Evolutionary conservation across 352 stramenopile genomes (phyloP), one percentile per base, ranked within the genome.

Genomic region (Phytophthora tubulina): DNA sequence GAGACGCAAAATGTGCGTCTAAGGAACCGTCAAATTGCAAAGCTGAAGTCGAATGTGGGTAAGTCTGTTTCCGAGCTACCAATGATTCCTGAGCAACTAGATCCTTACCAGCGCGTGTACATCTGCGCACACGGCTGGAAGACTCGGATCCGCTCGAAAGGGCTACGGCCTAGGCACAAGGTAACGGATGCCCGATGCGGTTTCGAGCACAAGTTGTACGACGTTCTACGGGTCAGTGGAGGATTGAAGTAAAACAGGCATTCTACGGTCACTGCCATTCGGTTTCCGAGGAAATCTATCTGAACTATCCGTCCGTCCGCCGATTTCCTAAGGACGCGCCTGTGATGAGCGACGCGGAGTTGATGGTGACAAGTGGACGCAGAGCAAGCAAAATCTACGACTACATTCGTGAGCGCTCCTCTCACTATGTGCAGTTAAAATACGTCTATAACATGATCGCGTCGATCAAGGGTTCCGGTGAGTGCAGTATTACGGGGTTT

Each of bases 111-210:
- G 44, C 38, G 44, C 2, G 46, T 64, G 32, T 64, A 64, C 33
- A 64, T 70, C 9, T 70, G 63, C n/a, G 57, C 45, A n/a, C 63
- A 70, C 21, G 52, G 45, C 1, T 70, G 52, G 36, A 70, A 64
- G 21, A 0, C 6, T 2, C 17, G 52, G 0, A 7, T 27, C 14
- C 44, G 33, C 2, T 70, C 62, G 0, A 61, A 53, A 41, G 60
- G 60, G 1, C 2, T 14, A 0, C 41, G 50, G 2, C 50, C 50
- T 6, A 8, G 3, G 4, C 49, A 68, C 3, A 39, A n/a, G 3
- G 9, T 61, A 0, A 68, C 63, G 10, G 50, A 1, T 68, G 61
- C 15, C 9, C 39, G 9, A 35, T 61, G 31, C 32, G 38, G 1
- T 62, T 68, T 11, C 15, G n/a, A 36, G 49, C 49, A 27, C 51